Conservation (phyloP, 768 basidiomycete genomes). For the Terana coerulea region DNA sequence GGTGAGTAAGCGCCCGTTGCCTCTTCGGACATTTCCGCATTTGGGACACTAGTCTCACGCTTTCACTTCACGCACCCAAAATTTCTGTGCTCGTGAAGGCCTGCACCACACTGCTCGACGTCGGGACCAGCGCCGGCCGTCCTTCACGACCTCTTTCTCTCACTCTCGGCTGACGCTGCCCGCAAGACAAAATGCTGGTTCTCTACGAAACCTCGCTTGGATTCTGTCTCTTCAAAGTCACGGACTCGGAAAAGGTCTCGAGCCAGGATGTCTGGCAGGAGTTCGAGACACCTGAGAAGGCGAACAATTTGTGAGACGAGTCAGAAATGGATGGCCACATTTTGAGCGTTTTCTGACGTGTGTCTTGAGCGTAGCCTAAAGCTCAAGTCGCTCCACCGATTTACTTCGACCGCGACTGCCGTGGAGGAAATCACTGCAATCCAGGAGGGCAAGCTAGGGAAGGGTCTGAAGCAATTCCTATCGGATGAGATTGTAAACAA, state of each 20-base stretch:
- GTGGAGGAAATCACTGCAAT: constrained; percentile 95
- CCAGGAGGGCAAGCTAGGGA: constrained; percentile 89
- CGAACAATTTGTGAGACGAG: constrained; percentile 80
- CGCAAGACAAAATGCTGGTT: constrained; percentile 83
- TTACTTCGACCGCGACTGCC: constrained; percentile 92
- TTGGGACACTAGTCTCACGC: constrained; percentile 2
- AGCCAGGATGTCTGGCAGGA: constrained; percentile 86
- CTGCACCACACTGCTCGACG: background rate
- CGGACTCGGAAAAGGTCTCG: constrained; percentile 82
- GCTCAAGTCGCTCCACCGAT: constrained; percentile 92
- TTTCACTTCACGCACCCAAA: constrained; percentile 8
- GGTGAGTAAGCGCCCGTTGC: background rate
- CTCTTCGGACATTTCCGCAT: constrained; percentile 1
- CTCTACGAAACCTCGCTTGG: constrained; percentile 95
- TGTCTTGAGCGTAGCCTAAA: constrained; percentile 61
- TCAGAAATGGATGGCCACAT: background rate
- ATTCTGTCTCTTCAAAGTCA: constrained; percentile 97
- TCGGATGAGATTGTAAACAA: constrained; percentile 83
- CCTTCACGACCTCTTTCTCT: constrained; percentile 4
- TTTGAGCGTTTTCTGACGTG: background rate
- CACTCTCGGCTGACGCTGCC: constrained; percentile 1
- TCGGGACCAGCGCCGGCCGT: background rate
- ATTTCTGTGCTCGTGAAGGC: constrained; percentile 3
- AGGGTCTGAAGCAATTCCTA: constrained; percentile 91
- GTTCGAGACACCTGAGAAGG: constrained; percentile 89